These are phyloP conservation scores for Zelonia costaricensis DNA, from an alignment of 208 protist genomes.

Conservation along the genomic window DNA sequence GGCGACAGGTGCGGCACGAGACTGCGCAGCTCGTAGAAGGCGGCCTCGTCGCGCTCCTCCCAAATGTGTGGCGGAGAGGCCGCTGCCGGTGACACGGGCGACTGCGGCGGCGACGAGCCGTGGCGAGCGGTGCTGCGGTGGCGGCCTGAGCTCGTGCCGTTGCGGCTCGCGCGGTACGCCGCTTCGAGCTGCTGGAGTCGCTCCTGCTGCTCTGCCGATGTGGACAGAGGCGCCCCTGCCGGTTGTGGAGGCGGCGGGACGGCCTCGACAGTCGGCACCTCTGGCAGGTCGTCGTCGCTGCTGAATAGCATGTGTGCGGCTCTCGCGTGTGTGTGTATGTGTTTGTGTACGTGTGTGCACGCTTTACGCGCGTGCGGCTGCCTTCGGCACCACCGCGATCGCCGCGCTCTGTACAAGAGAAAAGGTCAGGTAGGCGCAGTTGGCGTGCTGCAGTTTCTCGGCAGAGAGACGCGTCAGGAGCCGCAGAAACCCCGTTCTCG, in stretches of 20 bases:
- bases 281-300: constrained; percentile 49
- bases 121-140: not conserved
- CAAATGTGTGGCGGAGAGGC: not conserved
- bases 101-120: not conserved
- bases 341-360: too few relatives aligned
- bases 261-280: constrained; percentile 32
- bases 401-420: too few relatives aligned
- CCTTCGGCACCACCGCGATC: too few relatives aligned
- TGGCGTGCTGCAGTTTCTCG: too few relatives aligned
- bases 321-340: too few relatives aligned
- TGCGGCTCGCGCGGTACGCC: constrained; percentile 18
- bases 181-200: constrained; percentile 53
- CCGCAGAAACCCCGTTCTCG: too few relatives aligned
- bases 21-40: constrained; percentile 50
- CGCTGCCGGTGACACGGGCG: not conserved
- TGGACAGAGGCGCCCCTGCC: not conserved
- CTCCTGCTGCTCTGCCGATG: constrained; percentile 27
- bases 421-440: too few relatives aligned
- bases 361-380: too few relatives aligned
- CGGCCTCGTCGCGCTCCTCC: constrained; percentile 26
- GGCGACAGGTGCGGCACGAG: constrained; percentile 81
- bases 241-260: too few relatives aligned
- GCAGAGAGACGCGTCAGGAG: too few relatives aligned
- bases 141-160: not conserved
- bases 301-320: constrained; percentile 42